phyloP scores from a whole-genome alignment of 2,329 filamentous ascomycete genomes.

The Ceratocystis papillata region DNA sequence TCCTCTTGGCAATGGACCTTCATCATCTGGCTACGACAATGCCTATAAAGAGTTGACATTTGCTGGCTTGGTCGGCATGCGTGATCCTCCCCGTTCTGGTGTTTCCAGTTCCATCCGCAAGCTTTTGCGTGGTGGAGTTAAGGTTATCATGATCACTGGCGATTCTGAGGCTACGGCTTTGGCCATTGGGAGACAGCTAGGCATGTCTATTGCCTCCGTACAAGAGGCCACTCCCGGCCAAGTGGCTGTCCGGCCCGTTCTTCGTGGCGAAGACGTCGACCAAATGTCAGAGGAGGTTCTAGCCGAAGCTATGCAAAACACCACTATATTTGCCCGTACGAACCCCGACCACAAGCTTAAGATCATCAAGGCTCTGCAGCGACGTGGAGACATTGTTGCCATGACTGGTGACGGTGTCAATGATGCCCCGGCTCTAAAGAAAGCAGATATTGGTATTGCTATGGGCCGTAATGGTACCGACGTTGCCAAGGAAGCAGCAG shows the following conservation, averaged over 20 bases:
- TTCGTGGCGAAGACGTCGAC: slow-evolving; percentile 87
- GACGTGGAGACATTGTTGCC: slow-evolving; percentile 88
- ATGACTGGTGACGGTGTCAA: slow-evolving; percentile 99
- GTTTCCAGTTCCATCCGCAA: slow-evolving; percentile 81
- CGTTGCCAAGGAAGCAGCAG: slow-evolving; percentile 90
- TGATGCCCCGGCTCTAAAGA: slow-evolving; percentile 91
- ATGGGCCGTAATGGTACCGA: slow-evolving; percentile 95
- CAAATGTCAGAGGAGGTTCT: slow-evolving; percentile 78
- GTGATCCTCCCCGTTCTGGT: slow-evolving; percentile 81
- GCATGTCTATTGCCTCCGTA: slow-evolving; percentile 64
- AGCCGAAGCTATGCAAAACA: slow-evolving; percentile 71
- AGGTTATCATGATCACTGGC: slow-evolving; percentile 98
- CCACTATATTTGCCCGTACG: slow-evolving; percentile 90
- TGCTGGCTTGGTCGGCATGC: slow-evolving; percentile 91
- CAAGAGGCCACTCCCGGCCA: slow-evolving; percentile 43
- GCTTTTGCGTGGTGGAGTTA: slow-evolving; percentile 86
- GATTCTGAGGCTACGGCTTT: slow-evolving; percentile 91
- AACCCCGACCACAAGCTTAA: slow-evolving; percentile 98
- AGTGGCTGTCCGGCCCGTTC: slow-evolving; percentile 56
- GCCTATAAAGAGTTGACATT: slow-evolving; percentile 76
- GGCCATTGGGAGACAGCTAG: slow-evolving; percentile 88
- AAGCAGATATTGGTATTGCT: slow-evolving; percentile 92
- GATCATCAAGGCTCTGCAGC: slow-evolving; percentile 83
- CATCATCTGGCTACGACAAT: slow-evolving; percentile 50
- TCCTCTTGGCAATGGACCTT: slow-evolving; percentile 33